Evolutionary conservation across 2,329 filamentous ascomycete genomes (phyloP).

Genomic region (Neurospora crassa): DNA sequence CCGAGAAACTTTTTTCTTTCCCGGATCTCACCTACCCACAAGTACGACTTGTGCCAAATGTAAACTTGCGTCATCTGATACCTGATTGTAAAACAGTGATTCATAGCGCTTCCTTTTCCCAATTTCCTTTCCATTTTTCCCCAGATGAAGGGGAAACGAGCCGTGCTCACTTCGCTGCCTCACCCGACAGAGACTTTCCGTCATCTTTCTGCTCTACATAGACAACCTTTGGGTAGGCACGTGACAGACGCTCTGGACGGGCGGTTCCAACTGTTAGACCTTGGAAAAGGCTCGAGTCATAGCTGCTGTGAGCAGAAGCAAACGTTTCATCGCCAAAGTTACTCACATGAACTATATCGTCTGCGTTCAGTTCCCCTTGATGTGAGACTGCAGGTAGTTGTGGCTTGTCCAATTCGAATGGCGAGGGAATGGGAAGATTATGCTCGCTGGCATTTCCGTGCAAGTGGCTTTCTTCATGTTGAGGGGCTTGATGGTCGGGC

Average conservation of each 20-base stretch:
- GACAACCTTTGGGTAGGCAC: slow-evolving; percentile 9
- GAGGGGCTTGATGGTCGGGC: background rate
- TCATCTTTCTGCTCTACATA: background rate
- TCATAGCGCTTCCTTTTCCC: background rate
- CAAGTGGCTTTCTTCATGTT: background rate
- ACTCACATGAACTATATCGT: background rate
- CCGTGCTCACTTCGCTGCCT: background rate
- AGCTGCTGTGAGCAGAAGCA: background rate
- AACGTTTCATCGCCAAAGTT: background rate
- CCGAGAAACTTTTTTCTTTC: background rate
- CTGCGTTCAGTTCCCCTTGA: background rate
- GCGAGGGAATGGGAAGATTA: background rate
- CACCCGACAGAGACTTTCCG: background rate
- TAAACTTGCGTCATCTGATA: background rate
- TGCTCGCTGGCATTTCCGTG: background rate
- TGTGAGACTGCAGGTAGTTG: background rate
- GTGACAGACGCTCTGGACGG: slow-evolving; percentile 9
- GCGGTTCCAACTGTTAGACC: background rate
- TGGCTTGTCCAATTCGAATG: background rate
- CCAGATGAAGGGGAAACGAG: background rate
- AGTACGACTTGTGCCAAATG: background rate
- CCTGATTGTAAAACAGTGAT: background rate
- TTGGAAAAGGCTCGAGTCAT: background rate
- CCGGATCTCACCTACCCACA: background rate
- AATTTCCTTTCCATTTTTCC: background rate